Base-by-base conservation (phyloP, 768 basidiomycete species). In the Collybia nuda region DNA sequence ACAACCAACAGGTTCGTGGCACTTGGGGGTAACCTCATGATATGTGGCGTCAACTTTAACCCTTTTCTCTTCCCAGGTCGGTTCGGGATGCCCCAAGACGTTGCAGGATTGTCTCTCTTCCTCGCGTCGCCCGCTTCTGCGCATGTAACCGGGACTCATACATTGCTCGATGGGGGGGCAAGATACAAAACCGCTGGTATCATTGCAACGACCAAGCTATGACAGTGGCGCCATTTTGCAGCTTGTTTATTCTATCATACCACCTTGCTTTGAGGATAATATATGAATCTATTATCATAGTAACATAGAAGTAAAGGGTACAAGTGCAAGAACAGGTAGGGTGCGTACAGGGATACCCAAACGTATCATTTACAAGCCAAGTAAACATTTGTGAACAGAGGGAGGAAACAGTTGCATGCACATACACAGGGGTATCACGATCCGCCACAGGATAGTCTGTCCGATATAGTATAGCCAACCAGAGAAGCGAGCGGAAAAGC, bases 121-220 rank as follows among this genome's bases (percentile, higher is more conserved):
- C 74, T 90, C 35, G 75, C 80, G 7, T 87, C 86, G 15, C 81
- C 84, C 0, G 90, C 86, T 0, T 78, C 82, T 1, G 78, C 88
- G 2, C 89, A 90, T 52, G 71, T 91, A 41, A 90, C 90, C 1
- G 90, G 88, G 9, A 74, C 78, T 17, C 86, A 90, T 52, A 85
- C 84, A 40, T 58, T 86, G 3, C 66, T 90, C 8, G 90, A 93
- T 55, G 90, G 90, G 21, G 87, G 87, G 5, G 63, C 76, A 8
- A 62, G 78, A 39, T 75, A 67, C 47, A 44, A 53, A 6, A 55
- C 43, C 21, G 62, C 64, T 8, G 57, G 56, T 5, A 52, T 62
- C 39, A 64, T 62, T 1, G 62, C 69, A 51, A 50, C 66, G 28
- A 57, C 66, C 12, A 76, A 74, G 57, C 59, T 75, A 21, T 77